Conservation (phyloP, 176 grass and related monocot genomes). For the Ensete ventricosum region DNA sequence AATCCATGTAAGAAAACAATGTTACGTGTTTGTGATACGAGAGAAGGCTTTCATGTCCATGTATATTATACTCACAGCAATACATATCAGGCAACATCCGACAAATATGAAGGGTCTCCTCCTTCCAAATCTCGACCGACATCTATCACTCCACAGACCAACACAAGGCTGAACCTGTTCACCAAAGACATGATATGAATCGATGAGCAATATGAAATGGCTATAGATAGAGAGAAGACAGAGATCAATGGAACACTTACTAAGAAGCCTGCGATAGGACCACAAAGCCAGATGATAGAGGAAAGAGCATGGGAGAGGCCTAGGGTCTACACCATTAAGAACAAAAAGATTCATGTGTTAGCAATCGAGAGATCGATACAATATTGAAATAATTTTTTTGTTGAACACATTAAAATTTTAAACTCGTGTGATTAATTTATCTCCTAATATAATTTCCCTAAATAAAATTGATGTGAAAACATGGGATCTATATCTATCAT, state of each 20-base stretch:
- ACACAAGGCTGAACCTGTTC: conserved; percentile 67
- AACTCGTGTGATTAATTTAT: too few species aligned
- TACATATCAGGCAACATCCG: conserved; percentile 59
- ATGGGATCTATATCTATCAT: too few species aligned
- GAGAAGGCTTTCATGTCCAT: background rate
- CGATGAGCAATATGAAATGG: background rate
- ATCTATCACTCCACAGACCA: conserved; percentile 71
- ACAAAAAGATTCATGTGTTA: too few species aligned
- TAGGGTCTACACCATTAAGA: conserved; percentile 41
- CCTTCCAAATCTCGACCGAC: conserved; percentile 42
- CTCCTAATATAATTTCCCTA: too few species aligned
- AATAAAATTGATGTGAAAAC: too few species aligned
- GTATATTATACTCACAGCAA: conserved; percentile 40
- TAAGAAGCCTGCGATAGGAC: conserved; percentile 76
- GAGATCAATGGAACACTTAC: conserved; percentile 32
- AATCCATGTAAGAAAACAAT: background rate
- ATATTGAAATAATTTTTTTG: too few species aligned
- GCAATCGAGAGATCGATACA: too few species aligned
- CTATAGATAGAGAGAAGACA: background rate
- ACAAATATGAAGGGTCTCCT: conserved; percentile 66
- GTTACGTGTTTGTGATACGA: background rate
- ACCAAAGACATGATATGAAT: background rate
- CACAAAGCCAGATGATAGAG: conserved; percentile 94
- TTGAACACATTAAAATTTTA: too few species aligned
- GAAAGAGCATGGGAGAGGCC: conserved; percentile 76